Conservation (phyloP, 2,329 filamentous ascomycete species). For the Ascochyta pisi region DNA sequence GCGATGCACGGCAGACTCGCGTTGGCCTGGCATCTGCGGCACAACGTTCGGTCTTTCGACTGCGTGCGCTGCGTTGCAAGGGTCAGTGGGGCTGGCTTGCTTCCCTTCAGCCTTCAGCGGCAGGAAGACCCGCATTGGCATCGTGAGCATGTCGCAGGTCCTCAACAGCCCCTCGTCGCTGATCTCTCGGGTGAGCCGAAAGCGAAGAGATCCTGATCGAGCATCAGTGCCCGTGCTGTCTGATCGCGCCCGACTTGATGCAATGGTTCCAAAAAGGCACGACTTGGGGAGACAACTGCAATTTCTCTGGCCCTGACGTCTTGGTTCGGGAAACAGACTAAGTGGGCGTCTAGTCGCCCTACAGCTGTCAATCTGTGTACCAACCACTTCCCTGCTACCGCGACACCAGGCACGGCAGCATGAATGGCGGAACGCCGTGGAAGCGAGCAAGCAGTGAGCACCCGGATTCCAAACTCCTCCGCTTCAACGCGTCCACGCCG, state of each 20-base stretch:
- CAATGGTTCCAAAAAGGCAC: conserved; percentile 26
- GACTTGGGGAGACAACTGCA: conserved; percentile 15
- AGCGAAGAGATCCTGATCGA: conserved; percentile 35
- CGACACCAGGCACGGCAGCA: conserved; percentile 33
- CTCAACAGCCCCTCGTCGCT: conserved; percentile 38
- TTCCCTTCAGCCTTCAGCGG: conserved; percentile 4
- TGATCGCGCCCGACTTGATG: conserved; percentile 34
- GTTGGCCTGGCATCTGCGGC: conserved; percentile 4
- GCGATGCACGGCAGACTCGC: conserved; percentile 6
- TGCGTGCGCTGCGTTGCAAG: conserved; percentile 10
- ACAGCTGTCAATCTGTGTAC: conserved; percentile 38
- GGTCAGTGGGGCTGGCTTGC: conserved; percentile 1
- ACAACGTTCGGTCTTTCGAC: neutral
- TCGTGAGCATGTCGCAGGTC: conserved; percentile 29
- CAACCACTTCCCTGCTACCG: conserved; percentile 32
- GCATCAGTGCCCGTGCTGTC: conserved; percentile 38
- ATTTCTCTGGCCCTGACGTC: conserved; percentile 21
- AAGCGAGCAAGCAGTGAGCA: conserved; percentile 31
- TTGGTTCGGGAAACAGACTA: conserved; percentile 15
- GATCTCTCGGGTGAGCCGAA: conserved; percentile 43
- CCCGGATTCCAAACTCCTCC: conserved; percentile 24
- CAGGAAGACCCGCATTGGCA: conserved; percentile 29
- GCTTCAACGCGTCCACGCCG: conserved; percentile 15
- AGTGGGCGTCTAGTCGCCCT: conserved; percentile 41
- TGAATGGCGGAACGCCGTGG: conserved; percentile 26